Evolutionary conservation across 2,329 filamentous ascomycete genomes (phyloP), one percentile per base, ranked within the genome.

Genomic region (Calcarisporium arbuscula): DNA sequence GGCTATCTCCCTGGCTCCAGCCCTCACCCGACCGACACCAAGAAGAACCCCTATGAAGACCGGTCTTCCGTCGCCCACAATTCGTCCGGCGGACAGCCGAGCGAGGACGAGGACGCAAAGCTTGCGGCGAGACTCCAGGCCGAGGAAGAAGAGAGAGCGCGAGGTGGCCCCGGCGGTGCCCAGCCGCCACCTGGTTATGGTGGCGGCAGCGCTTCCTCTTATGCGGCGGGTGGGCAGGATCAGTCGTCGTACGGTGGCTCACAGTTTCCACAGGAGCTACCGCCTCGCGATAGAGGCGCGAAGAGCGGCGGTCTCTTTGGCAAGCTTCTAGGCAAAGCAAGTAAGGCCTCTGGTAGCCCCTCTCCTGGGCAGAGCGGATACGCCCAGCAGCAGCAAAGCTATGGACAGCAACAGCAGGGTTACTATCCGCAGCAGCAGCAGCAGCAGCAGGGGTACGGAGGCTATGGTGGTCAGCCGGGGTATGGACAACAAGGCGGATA

Each of bases 41-140:
- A 92, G 62, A 65, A 59, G 54, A 89, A 89, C 52, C 84, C 85
- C 2, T 90, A 85, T 61, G 65, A 71, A 8, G 62, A 67, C 42
- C 54, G 53, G 12, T 43, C 46, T 19, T 42, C 47, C 39, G 53
- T 58, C 35, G 49, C 45, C 34, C 44, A 54, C 36, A 50, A 50
- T 30, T 51, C 53, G 35, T 53, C 53, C 19, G 49, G 53, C 10
- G 36, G 46, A n/a, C 48, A 59, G 11, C 20, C 17, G 8, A 35
- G 38, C 9, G 35, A 40, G 32, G 74, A 74, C 38, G 79, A 82
- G 30, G 87, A 94, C 53, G 86, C 83, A 39, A 72, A 71, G 18
- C 65, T 89, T 8, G 88, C 89, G 7, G 73, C 84, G 26, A 75
- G 79, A 52, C 66, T 95, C 27, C 89, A 95, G 57, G 83, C 83